Evolutionary conservation across 2,329 filamentous ascomycete genomes (phyloP).

Genomic region (Pseudocercospora macadamiae): DNA sequence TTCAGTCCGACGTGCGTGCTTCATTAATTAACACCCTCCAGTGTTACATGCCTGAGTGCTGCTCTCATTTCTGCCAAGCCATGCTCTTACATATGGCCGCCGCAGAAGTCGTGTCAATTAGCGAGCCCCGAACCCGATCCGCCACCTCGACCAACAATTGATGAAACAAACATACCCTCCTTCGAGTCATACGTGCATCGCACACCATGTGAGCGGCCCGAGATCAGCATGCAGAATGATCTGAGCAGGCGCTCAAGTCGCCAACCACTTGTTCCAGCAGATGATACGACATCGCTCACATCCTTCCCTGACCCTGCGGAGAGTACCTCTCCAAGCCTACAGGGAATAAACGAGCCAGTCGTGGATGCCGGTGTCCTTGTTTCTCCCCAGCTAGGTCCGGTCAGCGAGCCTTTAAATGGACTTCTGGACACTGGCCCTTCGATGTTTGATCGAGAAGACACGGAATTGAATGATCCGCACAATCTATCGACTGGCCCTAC

Average conservation of each 20-base stretch:
- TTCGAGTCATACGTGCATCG: neutral
- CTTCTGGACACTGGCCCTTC: slow-evolving; percentile 37
- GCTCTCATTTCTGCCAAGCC: neutral
- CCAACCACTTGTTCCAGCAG: slow-evolving; percentile 21
- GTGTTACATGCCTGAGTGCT: too few species aligned
- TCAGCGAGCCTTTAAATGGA: slow-evolving; percentile 28
- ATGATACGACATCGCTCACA: slow-evolving; percentile 35
- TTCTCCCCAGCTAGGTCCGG: slow-evolving; percentile 6
- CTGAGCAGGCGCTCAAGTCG: slow-evolving; percentile 25
- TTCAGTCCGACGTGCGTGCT: too few species aligned
- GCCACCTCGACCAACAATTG: slow-evolving; percentile 3
- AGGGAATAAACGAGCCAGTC: slow-evolving; percentile 17
- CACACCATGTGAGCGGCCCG: slow-evolving; percentile 6
- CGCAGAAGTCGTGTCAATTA: neutral
- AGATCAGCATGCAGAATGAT: slow-evolving; percentile 18
- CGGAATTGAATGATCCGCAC: slow-evolving; percentile 28
- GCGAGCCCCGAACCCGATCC: neutral
- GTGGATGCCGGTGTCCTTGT: slow-evolving; percentile 6
- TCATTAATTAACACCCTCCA: too few species aligned
- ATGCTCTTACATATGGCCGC: neutral
- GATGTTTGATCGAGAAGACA: slow-evolving; percentile 36
- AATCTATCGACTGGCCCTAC: slow-evolving; percentile 31
- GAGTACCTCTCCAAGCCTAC: slow-evolving; percentile 21
- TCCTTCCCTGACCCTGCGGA: slow-evolving; percentile 37
- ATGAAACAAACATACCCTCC: slow-evolving; percentile 8